Evolutionary conservation across 352 stramenopile species (phyloP).

Genomic region (Phytophthora pinifolia): DNA sequence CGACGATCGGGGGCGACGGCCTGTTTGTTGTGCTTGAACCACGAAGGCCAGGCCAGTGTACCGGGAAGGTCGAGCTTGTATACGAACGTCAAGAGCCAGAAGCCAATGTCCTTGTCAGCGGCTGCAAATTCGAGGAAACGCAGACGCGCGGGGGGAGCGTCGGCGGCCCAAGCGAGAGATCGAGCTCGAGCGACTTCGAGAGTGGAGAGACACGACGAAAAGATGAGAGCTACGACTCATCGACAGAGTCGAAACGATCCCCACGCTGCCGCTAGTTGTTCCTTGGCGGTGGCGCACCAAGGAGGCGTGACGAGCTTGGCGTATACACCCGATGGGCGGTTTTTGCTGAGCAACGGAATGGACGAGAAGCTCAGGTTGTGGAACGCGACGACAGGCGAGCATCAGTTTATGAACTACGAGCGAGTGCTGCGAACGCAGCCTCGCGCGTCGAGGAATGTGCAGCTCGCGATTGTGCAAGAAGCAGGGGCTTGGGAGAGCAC

Average conservation of each 20-base stretch:
- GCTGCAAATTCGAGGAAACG: constrained; percentile 38
- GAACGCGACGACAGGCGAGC: constrained; percentile 52
- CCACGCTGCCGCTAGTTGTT: constrained; percentile 51
- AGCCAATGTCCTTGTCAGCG: constrained; percentile 32
- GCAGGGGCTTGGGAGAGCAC: constrained; percentile 45
- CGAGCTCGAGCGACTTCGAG: constrained; percentile 16
- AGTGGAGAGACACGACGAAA: constrained; percentile 23
- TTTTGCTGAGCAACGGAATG: constrained; percentile 58
- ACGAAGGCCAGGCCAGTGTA: constrained; percentile 51
- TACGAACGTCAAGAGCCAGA: constrained; percentile 48
- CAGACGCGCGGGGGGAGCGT: constrained; percentile 21
- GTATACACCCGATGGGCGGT: constrained; percentile 68
- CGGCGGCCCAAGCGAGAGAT: constrained; percentile 27
- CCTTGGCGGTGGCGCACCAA: constrained; percentile 49
- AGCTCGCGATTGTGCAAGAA: constrained; percentile 68
- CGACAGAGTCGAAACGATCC: constrained; percentile 46
- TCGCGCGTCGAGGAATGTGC: constrained; percentile 40
- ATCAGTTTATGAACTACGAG: constrained; percentile 77
- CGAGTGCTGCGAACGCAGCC: constrained; percentile 30
- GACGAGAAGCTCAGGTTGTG: constrained; percentile 71
- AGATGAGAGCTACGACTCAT: constrained; percentile 6
- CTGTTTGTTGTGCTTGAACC: constrained; percentile 81
- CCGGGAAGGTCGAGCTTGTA: constrained; percentile 53
- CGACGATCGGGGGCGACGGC: constrained; percentile 78
- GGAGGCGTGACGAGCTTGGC: constrained; percentile 56